These are phyloP conservation scores for Vigna unguiculata DNA, from an alignment of 306 rosid species.

Conservation along the genomic window DNA sequence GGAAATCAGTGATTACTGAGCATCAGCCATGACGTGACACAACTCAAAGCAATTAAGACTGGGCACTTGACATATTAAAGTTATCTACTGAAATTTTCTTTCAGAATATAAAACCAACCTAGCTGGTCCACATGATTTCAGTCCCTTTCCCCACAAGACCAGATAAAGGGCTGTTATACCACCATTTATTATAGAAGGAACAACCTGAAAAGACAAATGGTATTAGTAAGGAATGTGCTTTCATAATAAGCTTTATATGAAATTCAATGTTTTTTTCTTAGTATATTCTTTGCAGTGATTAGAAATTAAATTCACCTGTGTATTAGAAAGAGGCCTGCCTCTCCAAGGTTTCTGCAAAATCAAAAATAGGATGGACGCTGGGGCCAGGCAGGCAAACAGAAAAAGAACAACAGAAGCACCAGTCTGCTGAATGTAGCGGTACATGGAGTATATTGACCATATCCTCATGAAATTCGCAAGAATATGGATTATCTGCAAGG, in stretches of 20 bases:
- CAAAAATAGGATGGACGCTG: conserved; percentile 80
- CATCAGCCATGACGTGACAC: conserved; percentile 3
- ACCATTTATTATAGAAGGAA: conserved; percentile 94
- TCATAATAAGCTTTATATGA: conserved; percentile 23
- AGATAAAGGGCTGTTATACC: conserved; percentile 88
- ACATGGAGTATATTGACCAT: conserved; percentile 96
- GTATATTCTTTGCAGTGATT: conserved; percentile 11
- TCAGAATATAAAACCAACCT: conserved; percentile 66
- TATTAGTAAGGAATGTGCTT: conserved; percentile 39
- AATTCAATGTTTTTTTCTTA: conserved; percentile 11
- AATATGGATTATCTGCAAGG: conserved; percentile 88
- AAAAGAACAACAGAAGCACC: conserved; percentile 92
- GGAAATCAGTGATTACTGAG: conserved; percentile 24
- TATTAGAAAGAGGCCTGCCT: conserved; percentile 91
- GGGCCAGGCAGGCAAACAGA: conserved; percentile 80
- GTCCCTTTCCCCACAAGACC: conserved; percentile 98
- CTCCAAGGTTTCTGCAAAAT: conserved; percentile 97
- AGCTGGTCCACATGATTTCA: conserved; percentile 96
- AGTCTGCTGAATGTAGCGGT: conserved; percentile 73
- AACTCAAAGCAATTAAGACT: conserved; percentile 20
- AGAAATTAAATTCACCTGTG: conserved; percentile 66
- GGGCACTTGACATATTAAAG: conserved; percentile 28
- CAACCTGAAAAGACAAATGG: conserved; percentile 68
- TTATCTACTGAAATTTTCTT: conserved; percentile 32
- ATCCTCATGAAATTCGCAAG: conserved; percentile 88